A percentile compares a stretch with the other conserved stretches of the same genome.
These are phyloP conservation scores for Pleurotus salmoneostramineus DNA, from an alignment of 768 basidiomycete species.

Conservation along the genomic window DNA sequence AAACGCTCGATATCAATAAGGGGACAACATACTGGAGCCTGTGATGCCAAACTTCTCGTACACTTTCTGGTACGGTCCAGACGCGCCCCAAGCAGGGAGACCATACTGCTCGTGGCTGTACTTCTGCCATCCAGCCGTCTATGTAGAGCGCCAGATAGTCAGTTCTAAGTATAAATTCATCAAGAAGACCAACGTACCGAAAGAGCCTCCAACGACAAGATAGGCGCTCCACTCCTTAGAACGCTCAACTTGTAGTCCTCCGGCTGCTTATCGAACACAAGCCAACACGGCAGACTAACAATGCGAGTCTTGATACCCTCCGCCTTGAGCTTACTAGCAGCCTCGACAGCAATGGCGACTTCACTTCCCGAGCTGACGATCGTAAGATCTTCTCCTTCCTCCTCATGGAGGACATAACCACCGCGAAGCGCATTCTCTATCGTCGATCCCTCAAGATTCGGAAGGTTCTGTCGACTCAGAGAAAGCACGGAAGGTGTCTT, in stretches of 20 bases:
- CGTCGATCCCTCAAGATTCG: constrained; percentile 84
- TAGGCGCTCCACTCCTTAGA: constrained; percentile 83
- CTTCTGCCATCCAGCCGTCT: constrained; percentile 83
- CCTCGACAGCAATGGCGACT: constrained; percentile 84
- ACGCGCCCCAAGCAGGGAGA: constrained; percentile 76
- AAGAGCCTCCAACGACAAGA: constrained; percentile 85
- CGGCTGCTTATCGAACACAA: constrained; percentile 81
- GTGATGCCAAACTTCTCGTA: constrained; percentile 91
- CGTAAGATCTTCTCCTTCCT: constrained; percentile 76
- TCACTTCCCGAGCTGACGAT: constrained; percentile 90
- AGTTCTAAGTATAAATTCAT: constrained; percentile 4
- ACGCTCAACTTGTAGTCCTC: constrained; percentile 79
- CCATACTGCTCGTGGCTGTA: constrained; percentile 91
- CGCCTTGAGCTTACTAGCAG: constrained; percentile 71
- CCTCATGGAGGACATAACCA: constrained; percentile 88
- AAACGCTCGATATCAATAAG: neutral
- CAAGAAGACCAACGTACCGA: constrained; percentile 27
- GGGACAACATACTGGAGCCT: constrained; percentile 50
- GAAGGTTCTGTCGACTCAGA: constrained; percentile 87
- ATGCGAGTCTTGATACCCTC: constrained; percentile 80
- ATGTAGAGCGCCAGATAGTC: constrained; percentile 11
- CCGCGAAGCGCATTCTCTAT: constrained; percentile 82
- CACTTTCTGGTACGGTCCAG: constrained; percentile 85
- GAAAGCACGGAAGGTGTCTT: constrained; percentile 81
- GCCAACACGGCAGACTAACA: constrained; percentile 88